phyloP scores from a whole-genome alignment of 1,284 basidiomycete genomes.

The Xerocomus amazonicus region DNA sequence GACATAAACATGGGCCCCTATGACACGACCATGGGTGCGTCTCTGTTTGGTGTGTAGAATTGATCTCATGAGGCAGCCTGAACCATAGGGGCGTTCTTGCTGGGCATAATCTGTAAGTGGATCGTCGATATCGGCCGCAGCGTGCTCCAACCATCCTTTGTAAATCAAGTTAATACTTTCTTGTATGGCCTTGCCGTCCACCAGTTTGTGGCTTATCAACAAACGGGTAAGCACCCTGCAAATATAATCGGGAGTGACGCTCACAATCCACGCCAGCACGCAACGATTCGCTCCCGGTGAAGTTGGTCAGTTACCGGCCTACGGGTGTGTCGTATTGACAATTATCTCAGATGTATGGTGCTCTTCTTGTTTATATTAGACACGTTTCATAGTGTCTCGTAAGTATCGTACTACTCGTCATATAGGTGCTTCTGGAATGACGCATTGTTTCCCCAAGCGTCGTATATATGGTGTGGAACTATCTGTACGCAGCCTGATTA shows the following conservation, averaged over 20 bases:
- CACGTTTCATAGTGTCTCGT: conserved; percentile 40
- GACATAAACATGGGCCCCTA: conserved; percentile 6
- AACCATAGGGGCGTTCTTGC: conserved; percentile 35
- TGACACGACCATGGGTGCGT: conserved; percentile 17
- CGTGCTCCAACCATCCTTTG: background rate
- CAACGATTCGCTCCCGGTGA: conserved; percentile 36
- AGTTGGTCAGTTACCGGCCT: background rate
- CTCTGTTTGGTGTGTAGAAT: background rate
- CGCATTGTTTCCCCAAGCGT: conserved; percentile 4
- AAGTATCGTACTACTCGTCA: background rate
- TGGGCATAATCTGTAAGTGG: conserved; percentile 39
- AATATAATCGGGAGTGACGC: background rate
- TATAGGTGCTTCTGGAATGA: no score
- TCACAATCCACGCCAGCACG: conserved; percentile 33
- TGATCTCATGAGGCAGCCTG: background rate
- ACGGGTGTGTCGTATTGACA: background rate
- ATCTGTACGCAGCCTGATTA: conserved; percentile 7
- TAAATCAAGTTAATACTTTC: conserved; percentile 45
- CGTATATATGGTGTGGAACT: conserved; percentile 20
- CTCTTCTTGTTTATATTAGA: conserved; percentile 42
- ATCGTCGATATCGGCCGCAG: background rate
- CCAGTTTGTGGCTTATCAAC: conserved; percentile 45
- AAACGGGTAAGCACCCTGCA: conserved; percentile 34
- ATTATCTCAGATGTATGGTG: conserved; percentile 34
- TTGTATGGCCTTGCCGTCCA: conserved; percentile 49